A percentile compares a stretch with the other conserved stretches of the same genome.
phyloP scores from a whole-genome alignment of 495 filamentous ascomycete species.

The Massariosphaeria phaeospora region DNA sequence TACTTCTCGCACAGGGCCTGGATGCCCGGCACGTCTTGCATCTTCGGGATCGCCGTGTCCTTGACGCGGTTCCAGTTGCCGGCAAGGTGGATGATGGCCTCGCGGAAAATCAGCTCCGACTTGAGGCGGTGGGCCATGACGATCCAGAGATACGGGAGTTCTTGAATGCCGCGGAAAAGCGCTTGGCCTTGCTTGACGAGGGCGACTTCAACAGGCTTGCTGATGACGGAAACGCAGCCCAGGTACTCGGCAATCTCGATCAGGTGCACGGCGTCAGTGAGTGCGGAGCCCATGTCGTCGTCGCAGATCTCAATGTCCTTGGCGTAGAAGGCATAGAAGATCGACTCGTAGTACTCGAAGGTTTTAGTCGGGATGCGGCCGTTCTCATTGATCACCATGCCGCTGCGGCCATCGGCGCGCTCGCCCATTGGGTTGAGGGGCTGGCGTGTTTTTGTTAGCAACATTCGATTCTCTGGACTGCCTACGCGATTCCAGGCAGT shows the following conservation, averaged over 20 bases:
- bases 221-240: constrained; percentile 39
- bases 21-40: constrained; percentile 10
- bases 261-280: constrained; percentile 37
- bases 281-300: constrained; percentile 28
- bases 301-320: constrained; percentile 34
- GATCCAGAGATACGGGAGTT: constrained; percentile 43
- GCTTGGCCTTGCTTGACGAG: constrained; percentile 42
- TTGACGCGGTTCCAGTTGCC: constrained; percentile 40
- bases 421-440: constrained; percentile 16
- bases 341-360: constrained; percentile 38
- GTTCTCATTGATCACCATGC: constrained; percentile 28
- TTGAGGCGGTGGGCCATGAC: constrained; percentile 41
- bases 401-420: background rate
- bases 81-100: constrained; percentile 47
- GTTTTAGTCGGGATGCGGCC: constrained; percentile 23
- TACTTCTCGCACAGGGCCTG: constrained; percentile 44
- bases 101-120: constrained; percentile 45
- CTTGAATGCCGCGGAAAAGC: constrained; percentile 42
- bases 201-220: constrained; percentile 40
- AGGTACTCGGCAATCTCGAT: constrained; percentile 45
- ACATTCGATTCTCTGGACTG: background rate
- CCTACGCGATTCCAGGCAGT: background rate
- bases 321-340: constrained; percentile 46
- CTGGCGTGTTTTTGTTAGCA: constrained; percentile 6
- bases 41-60: background rate